Evolutionary conservation across 2,329 filamentous ascomycete genomes (phyloP).

Genomic region (Paecilomyces sp.): DNA sequence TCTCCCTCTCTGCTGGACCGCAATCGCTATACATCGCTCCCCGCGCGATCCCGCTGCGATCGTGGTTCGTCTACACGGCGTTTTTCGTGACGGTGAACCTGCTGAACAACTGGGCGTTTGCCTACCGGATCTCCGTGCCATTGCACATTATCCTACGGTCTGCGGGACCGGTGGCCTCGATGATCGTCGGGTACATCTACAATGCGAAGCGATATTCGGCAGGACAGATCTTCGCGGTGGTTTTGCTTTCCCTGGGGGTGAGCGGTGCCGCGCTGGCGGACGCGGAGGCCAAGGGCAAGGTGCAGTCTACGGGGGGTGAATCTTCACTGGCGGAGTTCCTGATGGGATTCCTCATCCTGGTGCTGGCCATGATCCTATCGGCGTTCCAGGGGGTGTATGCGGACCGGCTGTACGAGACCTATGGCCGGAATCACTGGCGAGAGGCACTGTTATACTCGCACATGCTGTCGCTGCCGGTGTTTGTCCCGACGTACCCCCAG

Average conservation of each 20-base stretch:
- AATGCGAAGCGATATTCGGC: constrained; percentile 72
- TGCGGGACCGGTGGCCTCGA: constrained; percentile 91
- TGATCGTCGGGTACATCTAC: constrained; percentile 79
- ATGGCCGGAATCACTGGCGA: constrained; percentile 78
- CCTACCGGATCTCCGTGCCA: constrained; percentile 91
- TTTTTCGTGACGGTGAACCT: constrained; percentile 93
- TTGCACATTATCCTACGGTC: constrained; percentile 95
- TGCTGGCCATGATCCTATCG: constrained; percentile 80
- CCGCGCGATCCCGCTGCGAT: constrained; percentile 72
- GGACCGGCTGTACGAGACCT: constrained; percentile 76
- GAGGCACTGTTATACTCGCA: constrained; percentile 95
- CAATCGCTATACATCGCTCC: constrained; percentile 66
- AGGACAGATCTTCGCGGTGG: constrained; percentile 73
- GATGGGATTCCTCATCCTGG: constrained; percentile 71
- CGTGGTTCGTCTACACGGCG: constrained; percentile 82
- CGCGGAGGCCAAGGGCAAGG: constrained; percentile 78
- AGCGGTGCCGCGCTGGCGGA: constrained; percentile 86
- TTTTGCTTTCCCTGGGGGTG: constrained; percentile 78
- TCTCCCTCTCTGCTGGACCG: constrained; percentile 53
- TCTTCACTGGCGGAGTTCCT: constrained; percentile 37
- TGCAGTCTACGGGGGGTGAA: constrained; percentile 21
- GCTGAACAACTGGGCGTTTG: constrained; percentile 95
- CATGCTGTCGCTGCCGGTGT: constrained; percentile 39
- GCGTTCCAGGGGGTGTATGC: constrained; percentile 95
- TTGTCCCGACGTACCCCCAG: constrained; percentile 30